These are phyloP conservation scores for Hypoxylon sp. DNA, from an alignment of 2,329 filamentous ascomycete species.

Conservation along the genomic window DNA sequence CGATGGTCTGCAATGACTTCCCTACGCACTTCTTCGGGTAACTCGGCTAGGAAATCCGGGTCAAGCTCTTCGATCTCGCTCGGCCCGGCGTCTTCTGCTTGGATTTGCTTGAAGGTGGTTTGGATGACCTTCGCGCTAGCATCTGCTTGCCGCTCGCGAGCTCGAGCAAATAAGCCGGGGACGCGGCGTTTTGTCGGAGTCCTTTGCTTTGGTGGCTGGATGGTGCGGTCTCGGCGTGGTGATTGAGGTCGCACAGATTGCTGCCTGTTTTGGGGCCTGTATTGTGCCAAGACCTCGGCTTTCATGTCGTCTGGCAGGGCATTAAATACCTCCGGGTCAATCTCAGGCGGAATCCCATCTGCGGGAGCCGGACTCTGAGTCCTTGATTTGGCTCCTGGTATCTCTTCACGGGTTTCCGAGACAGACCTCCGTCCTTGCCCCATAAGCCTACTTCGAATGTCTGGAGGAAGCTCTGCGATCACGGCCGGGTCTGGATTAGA, in stretches of 20 bases:
- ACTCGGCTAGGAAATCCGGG: slow-evolving; percentile 81
- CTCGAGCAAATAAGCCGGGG: slow-evolving; percentile 60
- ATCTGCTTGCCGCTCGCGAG: slow-evolving; percentile 66
- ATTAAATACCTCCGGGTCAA: slow-evolving; percentile 87
- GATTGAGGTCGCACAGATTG: slow-evolving; percentile 63
- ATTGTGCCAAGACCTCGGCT: slow-evolving; percentile 83
- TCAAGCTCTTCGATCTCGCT: slow-evolving; percentile 69
- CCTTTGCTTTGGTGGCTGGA: slow-evolving; percentile 65
- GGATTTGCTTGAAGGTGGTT: slow-evolving; percentile 66
- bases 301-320: slow-evolving; percentile 89
- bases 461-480: slow-evolving; percentile 83
- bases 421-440: slow-evolving; percentile 63
- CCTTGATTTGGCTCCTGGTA: slow-evolving; percentile 56
- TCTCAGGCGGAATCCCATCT: slow-evolving; percentile 75
- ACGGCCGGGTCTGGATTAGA: slow-evolving; percentile 85
- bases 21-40: slow-evolving; percentile 83
- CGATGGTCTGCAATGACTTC: slow-evolving; percentile 85
- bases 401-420: slow-evolving; percentile 51
- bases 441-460: slow-evolving; percentile 84
- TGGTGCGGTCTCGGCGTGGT: slow-evolving; percentile 68
- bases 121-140: slow-evolving; percentile 76
- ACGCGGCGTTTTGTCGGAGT: slow-evolving; percentile 78
- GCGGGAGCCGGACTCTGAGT: slow-evolving; percentile 57
- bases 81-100: slow-evolving; percentile 51
- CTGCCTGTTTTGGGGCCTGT: slow-evolving; percentile 61